A percentile compares a stretch with the other conserved stretches of the same genome.
Conservation (phyloP, 2,329 filamentous ascomycete genomes). For the Fonsecaea multimorphosa region DNA sequence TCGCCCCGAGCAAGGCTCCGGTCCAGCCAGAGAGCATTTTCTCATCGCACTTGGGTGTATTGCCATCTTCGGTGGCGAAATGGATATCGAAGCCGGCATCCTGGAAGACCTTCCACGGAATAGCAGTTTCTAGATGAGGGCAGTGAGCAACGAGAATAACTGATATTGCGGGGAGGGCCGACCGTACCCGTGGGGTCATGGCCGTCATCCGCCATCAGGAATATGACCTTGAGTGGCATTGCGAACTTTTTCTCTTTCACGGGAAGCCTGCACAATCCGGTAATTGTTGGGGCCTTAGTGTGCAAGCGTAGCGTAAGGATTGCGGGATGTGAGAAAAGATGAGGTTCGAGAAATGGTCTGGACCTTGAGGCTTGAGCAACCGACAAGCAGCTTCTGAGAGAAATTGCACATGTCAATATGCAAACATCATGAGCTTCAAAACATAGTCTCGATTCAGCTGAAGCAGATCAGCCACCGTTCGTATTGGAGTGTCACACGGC, state of each 20-base stretch:
- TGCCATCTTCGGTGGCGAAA: conserved; percentile 60
- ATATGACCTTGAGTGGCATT: conserved; percentile 49
- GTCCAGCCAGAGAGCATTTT: conserved; percentile 59
- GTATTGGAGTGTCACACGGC: conserved; percentile 1
- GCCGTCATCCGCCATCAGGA: conserved; percentile 62
- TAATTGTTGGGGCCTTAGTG: neutral
- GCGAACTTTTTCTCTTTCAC: neutral
- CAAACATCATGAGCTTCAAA: neutral
- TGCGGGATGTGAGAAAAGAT: neutral
- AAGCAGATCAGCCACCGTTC: conserved; percentile 13
- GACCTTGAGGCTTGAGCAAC: neutral
- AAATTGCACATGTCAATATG: neutral
- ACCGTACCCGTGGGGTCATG: conserved; percentile 60
- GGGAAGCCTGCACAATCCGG: neutral
- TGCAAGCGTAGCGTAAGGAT: too few species aligned
- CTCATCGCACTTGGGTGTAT: conserved; percentile 56
- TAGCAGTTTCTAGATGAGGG: conserved; percentile 53
- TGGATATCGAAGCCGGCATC: conserved; percentile 55
- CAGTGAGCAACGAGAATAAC: neutral
- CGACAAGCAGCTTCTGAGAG: neutral
- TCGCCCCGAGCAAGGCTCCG: conserved; percentile 56
- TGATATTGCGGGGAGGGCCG: neutral
- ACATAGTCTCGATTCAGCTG: conserved; percentile 5
- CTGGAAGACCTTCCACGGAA: conserved; percentile 58
- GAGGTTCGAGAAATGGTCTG: neutral